These are phyloP conservation scores for Carex arenaria DNA, from an alignment of 202 grass and related monocot species.

Conservation along the genomic window DNA sequence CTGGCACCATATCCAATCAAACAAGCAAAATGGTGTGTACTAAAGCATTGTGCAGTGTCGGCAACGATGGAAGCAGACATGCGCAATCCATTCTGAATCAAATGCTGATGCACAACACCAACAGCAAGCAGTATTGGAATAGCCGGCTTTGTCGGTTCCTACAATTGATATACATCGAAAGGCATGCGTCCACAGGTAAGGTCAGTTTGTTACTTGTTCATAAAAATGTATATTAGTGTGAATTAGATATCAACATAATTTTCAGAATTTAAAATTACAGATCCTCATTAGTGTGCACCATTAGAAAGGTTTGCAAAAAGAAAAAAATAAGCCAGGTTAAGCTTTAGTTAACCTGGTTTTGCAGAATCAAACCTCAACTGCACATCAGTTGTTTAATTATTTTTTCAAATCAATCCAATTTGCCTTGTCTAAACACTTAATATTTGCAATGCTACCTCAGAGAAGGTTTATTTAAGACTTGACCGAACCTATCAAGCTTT, in stretches of 20 bases:
- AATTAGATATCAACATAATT: background rate
- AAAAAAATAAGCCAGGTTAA: background rate
- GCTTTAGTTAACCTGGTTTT: background rate
- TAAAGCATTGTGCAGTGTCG: slow-evolving; percentile 99
- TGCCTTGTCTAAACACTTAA: background rate
- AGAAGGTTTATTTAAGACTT: background rate
- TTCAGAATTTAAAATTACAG: slow-evolving; percentile 4
- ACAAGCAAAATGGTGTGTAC: slow-evolving; percentile 98
- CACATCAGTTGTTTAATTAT: background rate
- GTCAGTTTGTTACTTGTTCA: background rate
- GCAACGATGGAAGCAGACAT: slow-evolving; percentile 97
- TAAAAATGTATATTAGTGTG: background rate
- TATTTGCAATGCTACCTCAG: background rate
- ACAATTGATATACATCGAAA: slow-evolving; percentile 5
- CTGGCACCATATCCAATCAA: slow-evolving; percentile 99
- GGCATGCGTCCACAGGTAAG: background rate
- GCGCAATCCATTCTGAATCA: slow-evolving; percentile 97
- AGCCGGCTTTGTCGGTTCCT: slow-evolving; percentile 92
- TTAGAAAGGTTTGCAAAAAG: background rate
- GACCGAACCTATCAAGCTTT: background rate
- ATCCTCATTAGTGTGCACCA: background rate
- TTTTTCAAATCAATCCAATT: background rate
- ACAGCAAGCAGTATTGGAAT: slow-evolving; percentile 98
- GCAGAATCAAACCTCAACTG: background rate
- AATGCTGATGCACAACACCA: slow-evolving; percentile 96